Base-by-base conservation (phyloP, 208 protist species). In the Tritrichomonas musculus region DNA sequence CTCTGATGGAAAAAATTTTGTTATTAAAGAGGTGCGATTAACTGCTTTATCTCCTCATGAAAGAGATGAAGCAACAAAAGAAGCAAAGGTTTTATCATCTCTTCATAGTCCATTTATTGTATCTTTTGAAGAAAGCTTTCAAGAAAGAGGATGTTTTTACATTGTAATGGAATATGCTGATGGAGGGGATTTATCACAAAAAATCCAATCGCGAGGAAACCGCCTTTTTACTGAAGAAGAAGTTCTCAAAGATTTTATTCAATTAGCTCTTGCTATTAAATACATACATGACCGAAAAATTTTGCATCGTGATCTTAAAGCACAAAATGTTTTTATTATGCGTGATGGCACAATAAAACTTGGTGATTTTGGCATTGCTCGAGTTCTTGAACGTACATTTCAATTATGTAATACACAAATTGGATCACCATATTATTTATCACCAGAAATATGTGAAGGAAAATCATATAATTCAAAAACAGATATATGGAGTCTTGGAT, bases 231-330 rank as follows among this genome's bases (percentile, higher is more conserved):
- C 66, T 44, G 77, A 93, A 53, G 5, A 88, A 47, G 49, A 94
- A 88, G 50, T 94, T 22, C 53, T 57, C 11, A 20, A 75, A 39
- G 33, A 69, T 30, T 92, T 92, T 30, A 92, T 95, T 30, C 95
- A 96, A 93, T 92, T 96, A 8, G 93, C 75, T 47, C 60, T 96
- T 25, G 96, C 94, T 39, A 64, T 96, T 0, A 94, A 96, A 60
- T 94, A 96, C 50, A 92, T 96, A 36, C 96, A 96, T 92, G 94
- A 95, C 33, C 69, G 93, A 25, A 96, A 96, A 47, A 95, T 96
- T 44, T 84, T 96, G 11, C 96, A 96, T 93, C 94, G 96, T 36
- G 96, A 96, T 92, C 27, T 96, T 13, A 92, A 94, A 50, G n/a
- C 33, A 44, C 92, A 94, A 44, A 94, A 94, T 47, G 30, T 94